Percentiles rank a stretch among this genome's conserved stretches.
Evolutionary conservation across 257 asterid species (phyloP).

Genomic region (Asclepias syriaca): DNA sequence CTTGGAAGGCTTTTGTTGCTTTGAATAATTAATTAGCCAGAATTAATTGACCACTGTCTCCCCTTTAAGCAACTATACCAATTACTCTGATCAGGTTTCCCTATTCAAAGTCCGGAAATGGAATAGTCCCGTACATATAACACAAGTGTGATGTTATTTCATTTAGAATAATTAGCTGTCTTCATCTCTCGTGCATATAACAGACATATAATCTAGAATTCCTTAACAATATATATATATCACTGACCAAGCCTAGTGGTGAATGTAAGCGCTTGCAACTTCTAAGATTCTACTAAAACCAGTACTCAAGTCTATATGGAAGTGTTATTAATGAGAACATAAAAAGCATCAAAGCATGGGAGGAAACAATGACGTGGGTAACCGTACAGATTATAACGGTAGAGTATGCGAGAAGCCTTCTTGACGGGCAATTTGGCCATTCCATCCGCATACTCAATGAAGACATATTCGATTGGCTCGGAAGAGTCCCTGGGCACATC

Average conservation of each 20-base stretch:
- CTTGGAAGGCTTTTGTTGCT: background rate
- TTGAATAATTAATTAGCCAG: background rate
- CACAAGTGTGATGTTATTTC: background rate
- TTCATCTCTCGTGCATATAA: background rate
- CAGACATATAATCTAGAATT: background rate
- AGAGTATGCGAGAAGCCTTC: conserved; percentile 85
- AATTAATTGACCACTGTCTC: background rate
- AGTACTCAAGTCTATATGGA: background rate
- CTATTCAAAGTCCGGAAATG: background rate
- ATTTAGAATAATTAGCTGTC: background rate
- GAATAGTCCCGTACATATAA: background rate
- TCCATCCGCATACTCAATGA: conserved; percentile 92
- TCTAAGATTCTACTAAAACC: background rate
- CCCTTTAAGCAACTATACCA: background rate
- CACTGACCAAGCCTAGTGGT: background rate
- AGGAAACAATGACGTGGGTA: background rate
- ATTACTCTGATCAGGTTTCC: background rate
- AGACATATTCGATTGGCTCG: conserved; percentile 71
- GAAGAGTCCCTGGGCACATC: conserved; percentile 56
- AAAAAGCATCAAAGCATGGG: background rate
- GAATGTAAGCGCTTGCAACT: background rate
- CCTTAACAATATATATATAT: too few species aligned
- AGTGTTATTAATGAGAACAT: background rate
- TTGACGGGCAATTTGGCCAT: conserved; percentile 88
- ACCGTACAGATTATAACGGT: conserved; percentile 84